phyloP scores from a whole-genome alignment of 78 protist species.

The Dictyostelium citrinum region DNA sequence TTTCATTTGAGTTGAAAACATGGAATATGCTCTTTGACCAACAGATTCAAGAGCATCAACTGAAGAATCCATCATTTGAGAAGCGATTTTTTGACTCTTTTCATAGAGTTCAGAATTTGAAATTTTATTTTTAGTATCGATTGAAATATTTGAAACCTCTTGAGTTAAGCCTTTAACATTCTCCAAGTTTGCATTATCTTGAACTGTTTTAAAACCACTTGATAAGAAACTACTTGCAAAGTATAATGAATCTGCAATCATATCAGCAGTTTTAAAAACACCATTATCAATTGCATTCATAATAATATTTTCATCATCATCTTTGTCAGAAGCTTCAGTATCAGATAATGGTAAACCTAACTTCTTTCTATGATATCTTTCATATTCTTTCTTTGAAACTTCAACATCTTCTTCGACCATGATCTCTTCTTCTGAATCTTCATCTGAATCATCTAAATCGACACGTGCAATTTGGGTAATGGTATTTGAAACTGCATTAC shows the following conservation, averaged over 20 bases:
- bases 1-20: conserved; percentile 58
- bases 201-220: conserved; percentile 68
- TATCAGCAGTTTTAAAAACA: conserved; percentile 70
- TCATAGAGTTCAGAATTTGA: conserved; percentile 62
- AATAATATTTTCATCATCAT: conserved; percentile 1
- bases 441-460: conserved; percentile 20
- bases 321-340: no score
- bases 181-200: conserved; percentile 59
- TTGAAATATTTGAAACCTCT: conserved; percentile 28
- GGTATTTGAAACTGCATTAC: conserved; percentile 65
- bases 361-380: not conserved
- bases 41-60: conserved; percentile 46
- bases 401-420: conserved; percentile 29
- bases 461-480: conserved; percentile 24
- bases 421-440: conserved; percentile 5
- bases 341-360: not conserved
- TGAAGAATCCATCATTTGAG: conserved; percentile 47
- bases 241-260: conserved; percentile 60
- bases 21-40: conserved; percentile 61
- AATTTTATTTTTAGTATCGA: conserved; percentile 51
- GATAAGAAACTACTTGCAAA: conserved; percentile 48
- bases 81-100: conserved; percentile 58
- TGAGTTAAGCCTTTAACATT: conserved; percentile 60
- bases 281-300: conserved; percentile 55
- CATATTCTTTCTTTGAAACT: not conserved